Base-by-base conservation (phyloP, 1,139 yeast genomes). In the Blastobotrys raffinosifermentans region DNA sequence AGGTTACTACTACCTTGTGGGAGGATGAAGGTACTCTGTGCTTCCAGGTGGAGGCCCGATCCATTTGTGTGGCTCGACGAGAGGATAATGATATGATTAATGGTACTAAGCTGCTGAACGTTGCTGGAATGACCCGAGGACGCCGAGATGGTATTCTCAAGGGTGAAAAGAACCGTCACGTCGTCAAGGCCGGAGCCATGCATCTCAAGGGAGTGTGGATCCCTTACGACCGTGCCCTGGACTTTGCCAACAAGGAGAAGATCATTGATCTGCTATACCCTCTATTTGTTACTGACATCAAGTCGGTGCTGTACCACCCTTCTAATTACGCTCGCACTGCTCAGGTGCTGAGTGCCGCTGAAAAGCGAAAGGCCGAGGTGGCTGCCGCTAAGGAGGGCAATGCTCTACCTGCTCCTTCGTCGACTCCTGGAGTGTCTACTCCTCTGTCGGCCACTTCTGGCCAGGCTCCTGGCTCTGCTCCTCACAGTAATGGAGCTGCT, bases 151-250 rank as follows among this genome's bases (percentile, higher is more conserved):
- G 97, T 9, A 82, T 91, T 46, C 68, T 89, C 46, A 89, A 89
- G 65, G 78, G 84, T 44, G 96, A 89, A 60, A 84, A 86, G 58
- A 76, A 78, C 27, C 71, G 97, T 34, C 93, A 86, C 58, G 97
- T 91, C 34, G 96, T 89, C 40, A 89, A 89, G 63, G 85, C 89
- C 49, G 98, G 98, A 8, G 84, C 95, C 14, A 89, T 89, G 96
- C 95, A 89, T 60, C 70, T 89, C 54, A 89, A 89, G 64, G 98
- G 98, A 37, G 97, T 89, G 33, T 89, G 97, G 97, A 87, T 89
- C 48, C 96, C 97, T 1, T 87, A 87, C 60, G 96, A 89, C 50
- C 71, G 96, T 38, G 97, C 96, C 1, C 67, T 84, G 36, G 83
- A 85, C 19, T 82, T 89, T 77, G 96, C 96, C 22, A 87, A 84